These are phyloP conservation scores for Cercospora janseana DNA, from an alignment of 2,329 filamentous ascomycete genomes.

Conservation along the genomic window DNA sequence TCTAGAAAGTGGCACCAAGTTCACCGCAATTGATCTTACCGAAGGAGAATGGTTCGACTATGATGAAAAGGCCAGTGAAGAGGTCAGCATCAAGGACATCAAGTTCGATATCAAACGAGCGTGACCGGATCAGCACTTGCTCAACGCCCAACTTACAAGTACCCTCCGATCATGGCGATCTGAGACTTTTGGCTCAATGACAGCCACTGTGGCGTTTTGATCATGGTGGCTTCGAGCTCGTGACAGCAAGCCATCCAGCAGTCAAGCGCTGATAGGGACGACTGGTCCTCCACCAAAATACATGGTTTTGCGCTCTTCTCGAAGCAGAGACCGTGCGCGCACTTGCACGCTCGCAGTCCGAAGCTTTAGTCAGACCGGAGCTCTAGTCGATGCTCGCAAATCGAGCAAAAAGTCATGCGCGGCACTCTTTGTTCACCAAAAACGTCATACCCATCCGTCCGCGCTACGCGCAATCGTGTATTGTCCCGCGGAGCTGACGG, in stretches of 20 bases:
- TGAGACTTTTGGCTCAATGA: neutral
- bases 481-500: neutral
- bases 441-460: constrained; percentile 1
- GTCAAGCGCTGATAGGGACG: neutral
- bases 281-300: no score
- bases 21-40: constrained; percentile 73
- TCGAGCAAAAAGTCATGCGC: neutral
- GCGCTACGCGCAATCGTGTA: constrained; percentile 1
- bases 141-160: constrained; percentile 49
- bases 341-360: neutral
- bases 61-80: constrained; percentile 86
- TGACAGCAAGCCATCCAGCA: constrained; percentile 2
- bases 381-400: neutral
- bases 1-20: constrained; percentile 75
- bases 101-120: constrained; percentile 80
- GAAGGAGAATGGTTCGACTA: constrained; percentile 99
- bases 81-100: constrained; percentile 87
- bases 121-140: neutral
- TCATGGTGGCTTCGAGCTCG: neutral
- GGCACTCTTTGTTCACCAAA: constrained; percentile 3
- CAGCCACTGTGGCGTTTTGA: neutral
- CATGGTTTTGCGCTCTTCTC: no score
- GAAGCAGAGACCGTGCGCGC: no score
- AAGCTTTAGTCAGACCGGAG: neutral
- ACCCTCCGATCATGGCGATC: constrained; percentile 2